These are phyloP conservation scores for Penicillium sp. DNA, from an alignment of 2,329 filamentous ascomycete species.

Conservation along the genomic window DNA sequence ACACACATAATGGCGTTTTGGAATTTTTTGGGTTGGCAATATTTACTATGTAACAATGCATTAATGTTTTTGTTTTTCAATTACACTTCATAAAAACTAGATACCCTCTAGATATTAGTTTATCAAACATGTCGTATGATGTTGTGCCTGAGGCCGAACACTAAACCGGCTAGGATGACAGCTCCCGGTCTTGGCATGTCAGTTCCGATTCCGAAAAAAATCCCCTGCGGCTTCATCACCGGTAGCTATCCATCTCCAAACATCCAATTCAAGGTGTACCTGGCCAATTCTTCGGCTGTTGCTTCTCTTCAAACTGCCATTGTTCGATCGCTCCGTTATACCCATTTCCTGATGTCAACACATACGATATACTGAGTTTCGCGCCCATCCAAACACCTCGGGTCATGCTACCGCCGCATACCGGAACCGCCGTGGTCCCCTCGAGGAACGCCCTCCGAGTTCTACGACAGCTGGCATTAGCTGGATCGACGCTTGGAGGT, in stretches of 20 bases:
- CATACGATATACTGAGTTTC: neutral
- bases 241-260: neutral
- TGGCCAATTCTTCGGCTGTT: neutral
- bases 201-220: conserved; percentile 1
- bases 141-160: neutral
- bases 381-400: neutral
- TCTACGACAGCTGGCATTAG: conserved; percentile 34
- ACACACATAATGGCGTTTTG: neutral
- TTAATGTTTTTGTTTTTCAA: neutral
- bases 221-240: neutral
- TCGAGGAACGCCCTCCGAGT: conserved; percentile 44
- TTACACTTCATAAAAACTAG: neutral
- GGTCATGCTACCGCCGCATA: conserved; percentile 29
- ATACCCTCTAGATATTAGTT: too few species aligned
- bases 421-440: conserved; percentile 32
- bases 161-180: neutral
- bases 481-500: conserved; percentile 32
- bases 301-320: neutral
- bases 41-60: neutral
- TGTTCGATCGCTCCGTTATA: neutral
- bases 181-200: conserved; percentile 5
- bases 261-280: neutral
- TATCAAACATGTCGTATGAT: neutral
- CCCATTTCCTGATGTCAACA: neutral
- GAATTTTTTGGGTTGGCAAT: neutral